phyloP scores from a whole-genome alignment of 169 alveolate species.

The Babesia divergens region DNA sequence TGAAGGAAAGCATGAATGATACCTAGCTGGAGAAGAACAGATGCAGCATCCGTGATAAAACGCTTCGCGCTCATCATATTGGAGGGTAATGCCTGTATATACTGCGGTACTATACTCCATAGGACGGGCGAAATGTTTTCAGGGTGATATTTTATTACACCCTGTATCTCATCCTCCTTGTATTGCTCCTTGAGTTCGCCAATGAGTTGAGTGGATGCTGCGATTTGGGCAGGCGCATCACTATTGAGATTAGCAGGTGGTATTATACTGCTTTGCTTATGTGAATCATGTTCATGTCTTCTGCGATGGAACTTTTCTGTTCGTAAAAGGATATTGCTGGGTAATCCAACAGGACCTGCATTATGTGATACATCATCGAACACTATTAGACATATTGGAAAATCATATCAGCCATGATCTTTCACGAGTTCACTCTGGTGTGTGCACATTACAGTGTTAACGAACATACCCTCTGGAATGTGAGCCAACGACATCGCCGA shows the following conservation, averaged over 20 bases:
- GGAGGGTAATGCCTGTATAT: neutral
- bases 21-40: slow-evolving; percentile 6
- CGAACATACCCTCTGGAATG: slow-evolving; percentile 11
- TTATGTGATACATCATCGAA: neutral
- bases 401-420: too few species aligned
- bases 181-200: neutral
- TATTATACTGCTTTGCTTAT: neutral
- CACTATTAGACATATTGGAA: too few species aligned
- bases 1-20: too few species aligned
- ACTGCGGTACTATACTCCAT: neutral
- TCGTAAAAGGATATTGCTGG: slow-evolving; percentile 20
- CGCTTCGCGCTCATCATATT: slow-evolving; percentile 24
- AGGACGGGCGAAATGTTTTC: neutral
- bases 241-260: neutral
- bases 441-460: too few species aligned
- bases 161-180: slow-evolving; percentile 16
- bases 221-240: neutral
- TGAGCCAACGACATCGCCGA: slow-evolving; percentile 23
- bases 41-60: slow-evolving; percentile 5
- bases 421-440: too few species aligned
- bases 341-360: slow-evolving; percentile 65
- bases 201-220: neutral
- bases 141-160: neutral
- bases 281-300: neutral
- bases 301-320: slow-evolving; percentile 14